phyloP scores from a whole-genome alignment of 148 eudicot genomes.

The Camellia lanceoleosa region DNA sequence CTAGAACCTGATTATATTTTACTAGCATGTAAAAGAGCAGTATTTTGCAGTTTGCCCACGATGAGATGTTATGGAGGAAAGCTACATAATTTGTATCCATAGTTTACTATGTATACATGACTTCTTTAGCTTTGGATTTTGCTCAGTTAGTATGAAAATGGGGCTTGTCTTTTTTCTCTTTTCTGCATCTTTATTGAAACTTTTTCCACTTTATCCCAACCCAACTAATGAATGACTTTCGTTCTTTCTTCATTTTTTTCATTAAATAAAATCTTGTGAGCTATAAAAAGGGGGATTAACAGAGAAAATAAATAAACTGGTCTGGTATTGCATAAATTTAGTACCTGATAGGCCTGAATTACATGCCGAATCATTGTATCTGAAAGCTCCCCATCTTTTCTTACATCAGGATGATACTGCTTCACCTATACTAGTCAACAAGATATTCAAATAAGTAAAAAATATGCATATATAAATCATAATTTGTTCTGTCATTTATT shows the following conservation, averaged over 20 bases:
- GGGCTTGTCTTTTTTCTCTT: neutral
- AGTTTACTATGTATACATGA: neutral
- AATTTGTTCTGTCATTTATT: neutral
- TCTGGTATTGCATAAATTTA: neutral
- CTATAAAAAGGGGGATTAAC: too few relatives aligned
- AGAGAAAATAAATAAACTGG: too few relatives aligned
- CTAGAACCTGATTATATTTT: neutral
- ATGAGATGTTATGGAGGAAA: neutral
- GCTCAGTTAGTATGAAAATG: neutral
- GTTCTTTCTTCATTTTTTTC: neutral
- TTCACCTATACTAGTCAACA: conserved; percentile 53
- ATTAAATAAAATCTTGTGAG: too few relatives aligned
- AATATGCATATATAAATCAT: neutral
- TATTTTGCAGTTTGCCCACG: neutral
- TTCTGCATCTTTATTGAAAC: neutral
- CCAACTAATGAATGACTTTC: neutral
- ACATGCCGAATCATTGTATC: conserved; percentile 80
- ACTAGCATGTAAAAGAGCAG: neutral
- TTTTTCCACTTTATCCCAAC: too few relatives aligned
- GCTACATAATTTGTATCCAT: neutral
- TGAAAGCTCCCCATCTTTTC: conserved; percentile 44
- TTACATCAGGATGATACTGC: conserved; percentile 93
- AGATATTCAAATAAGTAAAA: neutral
- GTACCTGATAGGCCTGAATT: conserved; percentile 89
- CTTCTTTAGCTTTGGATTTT: neutral